Conservation (phyloP, 2,329 filamentous ascomycete genomes). For the Fusarium sp. region DNA sequence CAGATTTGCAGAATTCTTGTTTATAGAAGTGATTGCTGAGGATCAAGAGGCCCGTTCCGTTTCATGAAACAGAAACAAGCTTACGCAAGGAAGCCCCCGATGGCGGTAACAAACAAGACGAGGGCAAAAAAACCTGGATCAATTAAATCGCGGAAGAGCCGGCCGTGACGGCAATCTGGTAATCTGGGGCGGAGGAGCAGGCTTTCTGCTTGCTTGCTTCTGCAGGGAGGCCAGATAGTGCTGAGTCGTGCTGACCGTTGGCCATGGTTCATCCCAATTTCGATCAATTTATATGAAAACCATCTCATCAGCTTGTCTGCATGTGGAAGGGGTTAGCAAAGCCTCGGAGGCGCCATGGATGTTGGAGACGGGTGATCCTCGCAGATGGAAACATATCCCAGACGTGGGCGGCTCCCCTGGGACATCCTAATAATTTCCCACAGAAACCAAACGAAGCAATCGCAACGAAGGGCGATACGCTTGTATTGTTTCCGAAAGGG, state of each 20-base stretch:
- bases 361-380: constrained; percentile 13
- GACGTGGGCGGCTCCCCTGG: constrained; percentile 8
- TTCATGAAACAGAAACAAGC: constrained; percentile 43
- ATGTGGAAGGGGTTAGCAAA: constrained; percentile 5
- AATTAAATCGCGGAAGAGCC: constrained; percentile 20
- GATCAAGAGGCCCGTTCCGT: constrained; percentile 24
- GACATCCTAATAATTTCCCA: constrained; percentile 16
- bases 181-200: constrained; percentile 12
- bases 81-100: constrained; percentile 6
- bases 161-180: constrained; percentile 18
- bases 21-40: constrained; percentile 19
- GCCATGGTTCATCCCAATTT: constrained; percentile 29
- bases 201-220: constrained; percentile 1
- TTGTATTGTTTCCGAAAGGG: constrained; percentile 25
- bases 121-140: constrained; percentile 4
- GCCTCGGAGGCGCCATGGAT: background rate
- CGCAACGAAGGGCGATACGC: background rate
- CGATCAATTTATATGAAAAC: constrained; percentile 33
- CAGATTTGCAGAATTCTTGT: background rate
- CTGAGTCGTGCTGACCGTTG: constrained; percentile 19
- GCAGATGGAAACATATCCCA: constrained; percentile 27
- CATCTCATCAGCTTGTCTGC: constrained; percentile 9
- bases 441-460: constrained; percentile 17
- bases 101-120: constrained; percentile 19
- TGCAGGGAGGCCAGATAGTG: constrained; percentile 6